phyloP scores from a whole-genome alignment of 345 rosid species.

The Trapa bicornis region DNA sequence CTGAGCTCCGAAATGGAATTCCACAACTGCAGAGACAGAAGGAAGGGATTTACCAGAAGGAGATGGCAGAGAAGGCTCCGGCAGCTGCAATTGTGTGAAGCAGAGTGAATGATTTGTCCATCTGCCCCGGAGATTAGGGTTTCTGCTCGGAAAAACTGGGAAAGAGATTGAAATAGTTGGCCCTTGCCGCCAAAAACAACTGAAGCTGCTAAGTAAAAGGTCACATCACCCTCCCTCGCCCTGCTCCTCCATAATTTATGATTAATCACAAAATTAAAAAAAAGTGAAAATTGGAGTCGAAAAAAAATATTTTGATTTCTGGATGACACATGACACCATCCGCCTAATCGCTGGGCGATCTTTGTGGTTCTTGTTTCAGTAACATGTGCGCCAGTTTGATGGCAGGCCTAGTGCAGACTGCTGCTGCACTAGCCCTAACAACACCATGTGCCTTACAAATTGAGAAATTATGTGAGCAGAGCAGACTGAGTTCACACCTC shows the following conservation, averaged over 20 bases:
- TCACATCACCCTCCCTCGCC: no score
- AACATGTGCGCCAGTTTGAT: conserved; percentile 62
- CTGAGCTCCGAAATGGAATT: background rate
- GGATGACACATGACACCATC: conserved; percentile 21
- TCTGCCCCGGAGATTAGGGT: conserved; percentile 8
- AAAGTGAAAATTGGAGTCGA: no score
- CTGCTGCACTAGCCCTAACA: background rate
- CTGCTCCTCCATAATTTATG: no score
- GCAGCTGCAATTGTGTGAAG: conserved; percentile 70
- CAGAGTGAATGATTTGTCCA: conserved; percentile 58
- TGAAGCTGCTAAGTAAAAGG: background rate
- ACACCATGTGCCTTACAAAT: conserved; percentile 1
- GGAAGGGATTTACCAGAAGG: conserved; percentile 40
- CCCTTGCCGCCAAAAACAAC: background rate
- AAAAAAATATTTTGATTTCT: no score
- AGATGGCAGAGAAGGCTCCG: conserved; percentile 80
- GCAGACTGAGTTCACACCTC: background rate
- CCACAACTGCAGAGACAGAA: no score
- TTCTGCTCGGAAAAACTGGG: no score
- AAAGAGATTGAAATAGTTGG: background rate
- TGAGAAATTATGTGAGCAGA: background rate
- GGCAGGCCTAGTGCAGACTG: no score
- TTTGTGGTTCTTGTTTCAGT: conserved; percentile 49
- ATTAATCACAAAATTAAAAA: no score
- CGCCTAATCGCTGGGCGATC: conserved; percentile 59